Percentiles rank a stretch among this genome's conserved stretches.
Evolutionary conservation across 306 rosid genomes (phyloP).

Genomic region (Luffa acutangula): DNA sequence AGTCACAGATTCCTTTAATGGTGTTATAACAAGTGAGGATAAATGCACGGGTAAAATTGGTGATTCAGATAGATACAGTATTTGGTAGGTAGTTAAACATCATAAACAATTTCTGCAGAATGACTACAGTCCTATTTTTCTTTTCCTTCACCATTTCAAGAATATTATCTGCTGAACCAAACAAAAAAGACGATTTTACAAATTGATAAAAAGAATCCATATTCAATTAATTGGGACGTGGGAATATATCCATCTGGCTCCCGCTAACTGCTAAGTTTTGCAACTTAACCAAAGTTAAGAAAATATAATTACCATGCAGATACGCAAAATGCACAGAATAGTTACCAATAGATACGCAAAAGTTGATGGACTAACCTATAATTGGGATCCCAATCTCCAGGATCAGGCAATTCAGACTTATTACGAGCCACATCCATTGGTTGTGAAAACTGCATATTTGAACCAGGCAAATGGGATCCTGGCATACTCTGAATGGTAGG

Average conservation of each 20-base stretch:
- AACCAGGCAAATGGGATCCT: constrained; percentile 32
- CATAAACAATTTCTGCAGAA: neutral
- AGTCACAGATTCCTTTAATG: neutral
- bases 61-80: neutral
- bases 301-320: neutral
- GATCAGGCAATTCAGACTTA: constrained; percentile 74
- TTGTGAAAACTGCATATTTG: constrained; percentile 36
- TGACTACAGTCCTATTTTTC: neutral
- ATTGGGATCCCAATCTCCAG: constrained; percentile 98
- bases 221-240: neutral
- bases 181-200: neutral
- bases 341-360: neutral
- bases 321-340: neutral
- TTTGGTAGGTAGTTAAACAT: neutral
- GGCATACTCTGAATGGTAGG: constrained; percentile 44
- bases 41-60: neutral
- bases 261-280: neutral
- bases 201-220: neutral
- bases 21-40: neutral
- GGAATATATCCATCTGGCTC: neutral
- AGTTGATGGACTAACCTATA: constrained; percentile 49
- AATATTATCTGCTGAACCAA: neutral
- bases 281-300: neutral
- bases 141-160: neutral
- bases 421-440: constrained; percentile 40